Conservation (phyloP, 805 yeast genomes). For the Ogataea corticis region DNA sequence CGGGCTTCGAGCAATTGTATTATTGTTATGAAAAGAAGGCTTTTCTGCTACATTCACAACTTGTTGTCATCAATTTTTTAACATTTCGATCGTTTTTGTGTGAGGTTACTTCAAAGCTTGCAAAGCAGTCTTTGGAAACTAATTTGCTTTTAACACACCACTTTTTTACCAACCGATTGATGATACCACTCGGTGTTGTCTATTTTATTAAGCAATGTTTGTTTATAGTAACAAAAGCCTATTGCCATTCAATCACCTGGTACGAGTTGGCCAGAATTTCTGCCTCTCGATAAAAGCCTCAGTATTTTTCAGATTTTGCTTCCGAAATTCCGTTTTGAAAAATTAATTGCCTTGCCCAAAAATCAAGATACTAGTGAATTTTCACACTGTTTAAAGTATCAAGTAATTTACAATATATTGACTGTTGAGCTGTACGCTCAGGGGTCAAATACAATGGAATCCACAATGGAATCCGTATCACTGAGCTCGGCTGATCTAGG, state of each 20-base stretch:
- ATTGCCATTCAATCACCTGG: background rate
- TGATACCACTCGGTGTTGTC: constrained; percentile 6
- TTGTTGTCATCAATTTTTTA: constrained; percentile 7
- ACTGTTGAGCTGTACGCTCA: too few species aligned
- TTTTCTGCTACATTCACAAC: constrained; percentile 3
- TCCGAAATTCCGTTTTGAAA: background rate
- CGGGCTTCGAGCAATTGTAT: constrained; percentile 2
- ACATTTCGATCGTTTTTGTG: constrained; percentile 7
- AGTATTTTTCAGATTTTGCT: constrained; percentile 5
- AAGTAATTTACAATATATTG: background rate
- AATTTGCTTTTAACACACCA: background rate
- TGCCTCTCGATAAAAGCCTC: background rate
- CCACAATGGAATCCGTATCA: too few species aligned
- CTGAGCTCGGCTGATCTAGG: too few species aligned
- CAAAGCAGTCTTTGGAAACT: background rate
- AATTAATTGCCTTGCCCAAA: too few species aligned
- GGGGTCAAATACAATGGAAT: too few species aligned
- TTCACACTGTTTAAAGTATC: too few species aligned
- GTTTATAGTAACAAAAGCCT: constrained; percentile 6
- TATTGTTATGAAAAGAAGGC: constrained; percentile 8
- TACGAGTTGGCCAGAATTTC: background rate
- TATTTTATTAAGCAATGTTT: constrained; percentile 3
- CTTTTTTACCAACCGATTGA: constrained; percentile 3
- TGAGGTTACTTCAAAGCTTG: background rate
- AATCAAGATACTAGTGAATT: too few species aligned